Percentiles rank a stretch among this genome's conserved stretches.
Conservation (phyloP, 148 eudicot species). For the Rhododendron henanense region DNA sequence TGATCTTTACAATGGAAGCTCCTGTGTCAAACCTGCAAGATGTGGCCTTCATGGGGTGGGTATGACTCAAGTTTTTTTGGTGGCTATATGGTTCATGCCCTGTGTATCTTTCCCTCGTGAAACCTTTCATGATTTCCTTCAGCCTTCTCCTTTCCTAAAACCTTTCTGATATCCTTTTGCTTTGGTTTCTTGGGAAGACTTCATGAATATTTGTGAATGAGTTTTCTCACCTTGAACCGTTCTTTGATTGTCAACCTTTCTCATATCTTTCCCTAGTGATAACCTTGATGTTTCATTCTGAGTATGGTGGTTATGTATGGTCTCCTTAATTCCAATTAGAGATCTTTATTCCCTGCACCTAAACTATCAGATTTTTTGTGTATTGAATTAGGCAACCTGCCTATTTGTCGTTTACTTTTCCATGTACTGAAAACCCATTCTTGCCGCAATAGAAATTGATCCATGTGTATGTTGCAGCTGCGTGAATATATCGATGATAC, state of each 20-base stretch:
- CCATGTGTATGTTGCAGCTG: constrained; percentile 40
- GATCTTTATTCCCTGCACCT: neutral
- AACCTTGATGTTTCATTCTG: neutral
- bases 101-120: neutral
- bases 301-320: neutral
- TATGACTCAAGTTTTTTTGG: too few relatives aligned
- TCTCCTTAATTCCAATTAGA: neutral
- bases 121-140: neutral
- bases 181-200: neutral
- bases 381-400: neutral
- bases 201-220: neutral
- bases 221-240: neutral
- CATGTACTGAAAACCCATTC: neutral
- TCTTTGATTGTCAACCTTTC: neutral
- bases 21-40: neutral
- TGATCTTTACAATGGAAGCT: neutral
- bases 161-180: neutral
- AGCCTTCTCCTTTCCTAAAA: neutral
- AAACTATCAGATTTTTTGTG: neutral
- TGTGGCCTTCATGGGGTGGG: neutral
- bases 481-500: constrained; percentile 76
- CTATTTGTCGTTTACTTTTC: neutral
- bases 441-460: neutral
- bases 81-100: neutral
- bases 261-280: neutral